These are phyloP conservation scores for Nepenthes alata DNA, from an alignment of 179 eudicot species.

Conservation along the genomic window DNA sequence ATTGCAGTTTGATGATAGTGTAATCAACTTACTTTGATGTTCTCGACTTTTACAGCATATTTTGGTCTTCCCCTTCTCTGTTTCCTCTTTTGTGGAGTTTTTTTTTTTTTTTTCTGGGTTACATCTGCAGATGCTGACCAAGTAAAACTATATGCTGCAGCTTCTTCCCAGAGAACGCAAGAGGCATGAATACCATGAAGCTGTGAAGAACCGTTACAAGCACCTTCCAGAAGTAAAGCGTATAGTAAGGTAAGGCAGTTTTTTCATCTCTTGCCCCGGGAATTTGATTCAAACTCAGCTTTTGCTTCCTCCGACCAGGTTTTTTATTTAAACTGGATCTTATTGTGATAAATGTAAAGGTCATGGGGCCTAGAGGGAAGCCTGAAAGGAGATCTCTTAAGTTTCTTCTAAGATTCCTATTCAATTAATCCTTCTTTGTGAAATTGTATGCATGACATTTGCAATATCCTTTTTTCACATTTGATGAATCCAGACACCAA, in stretches of 20 bases:
- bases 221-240: slow-evolving; percentile 84
- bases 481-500: no score
- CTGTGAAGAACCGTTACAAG: slow-evolving; percentile 73
- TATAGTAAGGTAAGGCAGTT: slow-evolving; percentile 52
- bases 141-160: slow-evolving; percentile 27
- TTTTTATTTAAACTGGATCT: not conserved
- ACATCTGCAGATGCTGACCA: slow-evolving; percentile 7
- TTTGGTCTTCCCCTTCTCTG: no score
- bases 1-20: no score
- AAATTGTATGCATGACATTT: no score
- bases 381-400: no score
- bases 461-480: no score
- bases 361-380: no score
- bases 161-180: slow-evolving; percentile 82
- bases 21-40: no score
- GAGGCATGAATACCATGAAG: slow-evolving; percentile 69
- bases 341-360: no score
- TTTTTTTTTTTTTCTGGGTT: not conserved
- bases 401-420: no score
- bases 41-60: no score
- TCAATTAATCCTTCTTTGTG: no score
- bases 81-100: not conserved
- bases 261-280: not conserved
- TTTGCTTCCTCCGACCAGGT: not conserved
- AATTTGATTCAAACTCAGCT: not conserved